These are phyloP conservation scores for Tetrapisispora nanseiensis DNA, from an alignment of 805 yeast species.

Conservation along the genomic window DNA sequence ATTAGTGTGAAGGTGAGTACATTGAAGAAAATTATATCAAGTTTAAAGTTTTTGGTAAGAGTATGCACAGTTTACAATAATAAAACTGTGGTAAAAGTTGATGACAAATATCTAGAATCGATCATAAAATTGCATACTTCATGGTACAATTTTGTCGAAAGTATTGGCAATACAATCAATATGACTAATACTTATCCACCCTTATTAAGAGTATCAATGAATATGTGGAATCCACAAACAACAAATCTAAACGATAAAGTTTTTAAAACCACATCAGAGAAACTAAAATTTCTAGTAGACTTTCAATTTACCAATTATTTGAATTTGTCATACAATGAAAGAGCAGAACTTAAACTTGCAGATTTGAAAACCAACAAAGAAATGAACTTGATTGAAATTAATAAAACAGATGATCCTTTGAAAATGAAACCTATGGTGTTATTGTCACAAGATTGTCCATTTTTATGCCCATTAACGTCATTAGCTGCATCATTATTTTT, in stretches of 20 bases:
- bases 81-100: constrained; percentile 6
- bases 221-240: constrained; percentile 25
- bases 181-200: constrained; percentile 4
- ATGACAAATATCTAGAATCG: constrained; percentile 17
- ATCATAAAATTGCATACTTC: constrained; percentile 13
- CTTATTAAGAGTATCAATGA: constrained; percentile 19
- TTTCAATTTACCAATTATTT: constrained; percentile 22
- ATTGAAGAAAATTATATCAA: constrained; percentile 16
- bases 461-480: constrained; percentile 23
- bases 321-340: constrained; percentile 16
- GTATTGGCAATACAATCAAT: constrained; percentile 1
- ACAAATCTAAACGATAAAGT: constrained; percentile 15
- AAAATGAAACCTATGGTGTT: constrained; percentile 12
- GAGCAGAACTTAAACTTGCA: constrained; percentile 18
- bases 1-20: constrained; percentile 11
- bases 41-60: constrained; percentile 17
- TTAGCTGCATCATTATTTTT: constrained; percentile 23
- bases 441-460: constrained; percentile 19
- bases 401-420: constrained; percentile 1
- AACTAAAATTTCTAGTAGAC: constrained; percentile 23
- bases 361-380: constrained; percentile 7
- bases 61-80: constrained; percentile 17
- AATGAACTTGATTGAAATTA: constrained; percentile 3
- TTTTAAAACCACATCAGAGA: constrained; percentile 23
- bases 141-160: constrained; percentile 5